A percentile compares a stretch with the other conserved stretches of the same genome.
Evolutionary conservation across 371 early-diverging fungal genomes (phyloP).

Genomic region (Smittium mucronatum): DNA sequence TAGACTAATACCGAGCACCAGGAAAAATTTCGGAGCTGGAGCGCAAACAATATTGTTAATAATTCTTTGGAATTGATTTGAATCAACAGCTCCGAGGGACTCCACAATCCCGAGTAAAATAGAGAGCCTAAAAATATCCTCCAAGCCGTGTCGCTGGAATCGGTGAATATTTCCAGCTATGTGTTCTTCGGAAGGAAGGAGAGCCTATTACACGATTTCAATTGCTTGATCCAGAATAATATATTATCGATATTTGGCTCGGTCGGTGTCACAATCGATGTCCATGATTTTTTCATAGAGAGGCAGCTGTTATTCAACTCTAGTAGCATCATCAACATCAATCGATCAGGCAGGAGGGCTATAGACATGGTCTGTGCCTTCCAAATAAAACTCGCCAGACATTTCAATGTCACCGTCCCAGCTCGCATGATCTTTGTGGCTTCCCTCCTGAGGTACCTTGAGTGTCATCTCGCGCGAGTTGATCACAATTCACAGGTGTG

Average conservation of each 20-base stretch:
- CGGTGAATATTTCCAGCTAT: neutral
- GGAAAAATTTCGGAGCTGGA: neutral
- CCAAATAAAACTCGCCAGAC: conserved; percentile 15
- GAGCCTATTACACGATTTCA: neutral
- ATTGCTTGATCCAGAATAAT: neutral
- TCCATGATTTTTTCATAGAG: neutral
- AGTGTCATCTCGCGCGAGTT: conserved; percentile 17
- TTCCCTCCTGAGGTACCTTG: conserved; percentile 3
- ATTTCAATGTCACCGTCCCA: neutral
- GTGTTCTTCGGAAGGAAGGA: neutral
- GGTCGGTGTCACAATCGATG: neutral
- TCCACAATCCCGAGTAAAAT: neutral
- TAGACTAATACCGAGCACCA: neutral
- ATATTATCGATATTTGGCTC: neutral
- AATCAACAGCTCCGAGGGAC: neutral
- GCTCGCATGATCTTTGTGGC: neutral
- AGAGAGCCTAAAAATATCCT: neutral
- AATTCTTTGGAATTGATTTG: conserved; percentile 2
- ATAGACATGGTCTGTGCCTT: conserved; percentile 6
- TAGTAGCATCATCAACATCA: neutral
- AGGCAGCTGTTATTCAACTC: neutral
- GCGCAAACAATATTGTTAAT: neutral
- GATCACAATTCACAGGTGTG: conserved; percentile 29
- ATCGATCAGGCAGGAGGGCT: conserved; percentile 1
- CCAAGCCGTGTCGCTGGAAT: neutral